Conservation (phyloP, 2,329 filamentous ascomycete genomes). For the Microcyclosporella mali region DNA sequence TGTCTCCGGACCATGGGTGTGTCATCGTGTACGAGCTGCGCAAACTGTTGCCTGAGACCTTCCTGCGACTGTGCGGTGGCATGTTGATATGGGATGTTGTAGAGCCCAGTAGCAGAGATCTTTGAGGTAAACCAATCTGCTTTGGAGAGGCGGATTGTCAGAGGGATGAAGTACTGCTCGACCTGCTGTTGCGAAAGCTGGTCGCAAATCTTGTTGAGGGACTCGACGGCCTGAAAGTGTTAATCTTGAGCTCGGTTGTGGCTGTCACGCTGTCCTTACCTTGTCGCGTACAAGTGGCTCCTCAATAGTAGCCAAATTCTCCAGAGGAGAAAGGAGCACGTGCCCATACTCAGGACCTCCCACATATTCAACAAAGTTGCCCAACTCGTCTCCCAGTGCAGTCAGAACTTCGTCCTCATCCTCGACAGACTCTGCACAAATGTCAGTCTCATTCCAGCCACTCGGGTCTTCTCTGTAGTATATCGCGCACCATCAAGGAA, state of each 20-base stretch:
- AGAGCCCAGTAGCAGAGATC: slow-evolving; percentile 94
- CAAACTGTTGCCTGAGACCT: slow-evolving; percentile 84
- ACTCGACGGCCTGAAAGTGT: slow-evolving; percentile 77
- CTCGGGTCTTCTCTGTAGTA: not conserved
- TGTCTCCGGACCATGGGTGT: slow-evolving; percentile 98
- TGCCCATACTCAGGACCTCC: slow-evolving; percentile 90
- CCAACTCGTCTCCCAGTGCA: slow-evolving; percentile 92
- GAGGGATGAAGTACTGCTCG: slow-evolving; percentile 94
- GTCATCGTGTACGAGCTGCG: slow-evolving; percentile 90
- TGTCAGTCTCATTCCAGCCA: slow-evolving; percentile 26
- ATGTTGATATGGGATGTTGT: slow-evolving; percentile 88
- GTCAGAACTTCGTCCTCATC: slow-evolving; percentile 98
- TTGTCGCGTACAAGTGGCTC: slow-evolving; percentile 97
- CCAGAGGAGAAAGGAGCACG: slow-evolving; percentile 90
- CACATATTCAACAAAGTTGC: slow-evolving; percentile 95
- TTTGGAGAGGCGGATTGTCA: slow-evolving; percentile 92
- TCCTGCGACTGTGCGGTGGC: slow-evolving; percentile 83
- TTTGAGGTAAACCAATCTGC: slow-evolving; percentile 99
- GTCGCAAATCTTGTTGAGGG: slow-evolving; percentile 97
- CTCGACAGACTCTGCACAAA: slow-evolving; percentile 79
- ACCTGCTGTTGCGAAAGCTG: slow-evolving; percentile 87
- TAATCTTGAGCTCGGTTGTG: slow-evolving; percentile 20
- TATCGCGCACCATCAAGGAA: slow-evolving; percentile 84
- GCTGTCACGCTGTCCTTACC: slow-evolving; percentile 48
- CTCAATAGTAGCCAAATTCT: slow-evolving; percentile 97